Evolutionary conservation across 192 early-diverging fungal genomes (phyloP).

Genomic region (Backusella australiensis): DNA sequence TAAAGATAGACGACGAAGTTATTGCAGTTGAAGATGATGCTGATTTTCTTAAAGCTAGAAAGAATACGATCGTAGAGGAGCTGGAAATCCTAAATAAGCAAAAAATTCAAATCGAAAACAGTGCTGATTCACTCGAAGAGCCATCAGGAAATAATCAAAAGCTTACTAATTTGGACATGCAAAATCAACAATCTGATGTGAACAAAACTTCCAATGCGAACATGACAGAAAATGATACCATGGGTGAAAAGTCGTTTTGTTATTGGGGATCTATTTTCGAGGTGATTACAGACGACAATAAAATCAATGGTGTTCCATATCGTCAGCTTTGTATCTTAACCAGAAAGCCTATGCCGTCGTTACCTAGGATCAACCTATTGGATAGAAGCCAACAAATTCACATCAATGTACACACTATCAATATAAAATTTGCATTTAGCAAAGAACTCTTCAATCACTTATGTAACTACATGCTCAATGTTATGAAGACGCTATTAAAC

Average conservation of each 20-base stretch:
- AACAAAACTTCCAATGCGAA: background rate
- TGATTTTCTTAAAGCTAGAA: background rate
- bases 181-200: background rate
- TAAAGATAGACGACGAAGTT: background rate
- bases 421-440: slow-evolving; percentile 20
- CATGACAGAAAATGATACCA: background rate
- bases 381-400: slow-evolving; percentile 18
- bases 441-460: slow-evolving; percentile 37
- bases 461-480: slow-evolving; percentile 49
- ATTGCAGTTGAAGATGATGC: background rate
- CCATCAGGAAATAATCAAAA: background rate
- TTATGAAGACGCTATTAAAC: slow-evolving; percentile 46
- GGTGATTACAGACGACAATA: background rate
- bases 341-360: slow-evolving; percentile 29
- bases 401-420: slow-evolving; percentile 15
- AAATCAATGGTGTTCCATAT: slow-evolving; percentile 26
- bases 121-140: background rate
- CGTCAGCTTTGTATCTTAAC: slow-evolving; percentile 47
- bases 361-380: slow-evolving; percentile 30
- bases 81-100: background rate
- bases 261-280: slow-evolving; percentile 36
- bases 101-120: background rate
- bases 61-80: background rate
- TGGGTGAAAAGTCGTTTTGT: background rate
- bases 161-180: background rate